Conservation (phyloP, 1,139 yeast species). For the Debaryomycetaceae sp. region DNA sequence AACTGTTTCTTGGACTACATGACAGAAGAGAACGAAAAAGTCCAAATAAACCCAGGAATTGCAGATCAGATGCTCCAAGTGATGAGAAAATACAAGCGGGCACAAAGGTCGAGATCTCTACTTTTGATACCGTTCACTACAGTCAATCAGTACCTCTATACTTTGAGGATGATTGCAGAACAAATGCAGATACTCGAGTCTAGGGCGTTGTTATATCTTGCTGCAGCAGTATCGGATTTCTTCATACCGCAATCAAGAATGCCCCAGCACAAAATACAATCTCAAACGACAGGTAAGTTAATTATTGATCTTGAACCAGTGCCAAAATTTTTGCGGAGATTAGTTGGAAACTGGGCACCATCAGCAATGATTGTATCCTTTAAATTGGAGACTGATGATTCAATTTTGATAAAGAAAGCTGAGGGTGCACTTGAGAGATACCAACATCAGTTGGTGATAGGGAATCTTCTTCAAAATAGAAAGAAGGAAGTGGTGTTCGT, state of each 20-base stretch:
- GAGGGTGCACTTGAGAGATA: constrained; percentile 75
- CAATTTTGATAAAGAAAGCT: constrained; percentile 71
- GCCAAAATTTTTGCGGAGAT: constrained; percentile 83
- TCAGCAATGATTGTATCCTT: constrained; percentile 92
- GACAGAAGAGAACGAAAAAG: constrained; percentile 49
- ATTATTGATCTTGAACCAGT: constrained; percentile 90
- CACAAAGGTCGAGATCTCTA: constrained; percentile 56
- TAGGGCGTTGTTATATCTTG: constrained; percentile 74
- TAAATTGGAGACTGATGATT: constrained; percentile 84
- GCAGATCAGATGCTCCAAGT: constrained; percentile 62
- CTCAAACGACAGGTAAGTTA: constrained; percentile 65
- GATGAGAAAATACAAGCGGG: constrained; percentile 60
- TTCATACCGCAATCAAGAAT: constrained; percentile 81
- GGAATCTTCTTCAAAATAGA: constrained; percentile 86
- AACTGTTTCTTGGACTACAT: constrained; percentile 84
- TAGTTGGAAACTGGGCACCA: constrained; percentile 95
- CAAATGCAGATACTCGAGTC: constrained; percentile 51
- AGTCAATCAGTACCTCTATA: constrained; percentile 87
- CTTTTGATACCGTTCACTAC: constrained; percentile 87
- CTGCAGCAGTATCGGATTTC: constrained; percentile 97
- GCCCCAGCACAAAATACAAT: constrained; percentile 93
- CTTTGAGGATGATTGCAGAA: constrained; percentile 66
- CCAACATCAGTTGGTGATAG: constrained; percentile 91
- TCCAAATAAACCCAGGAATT: constrained; percentile 59
- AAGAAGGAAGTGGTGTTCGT: constrained; percentile 88